These are phyloP conservation scores for Onygena corvina DNA, from an alignment of 2,329 filamentous ascomycete genomes.

Conservation along the genomic window DNA sequence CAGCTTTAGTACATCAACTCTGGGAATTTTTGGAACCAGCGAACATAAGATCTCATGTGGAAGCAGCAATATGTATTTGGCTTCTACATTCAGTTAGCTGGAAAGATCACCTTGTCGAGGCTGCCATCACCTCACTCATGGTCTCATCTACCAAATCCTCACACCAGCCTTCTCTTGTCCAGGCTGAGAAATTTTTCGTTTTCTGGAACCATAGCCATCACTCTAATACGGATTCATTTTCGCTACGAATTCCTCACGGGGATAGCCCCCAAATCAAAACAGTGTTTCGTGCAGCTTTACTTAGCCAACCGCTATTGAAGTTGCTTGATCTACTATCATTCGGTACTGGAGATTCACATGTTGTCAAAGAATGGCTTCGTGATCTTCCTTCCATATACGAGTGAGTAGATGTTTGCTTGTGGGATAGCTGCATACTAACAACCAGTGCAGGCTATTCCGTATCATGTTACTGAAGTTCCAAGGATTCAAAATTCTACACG, in stretches of 20 bases:
- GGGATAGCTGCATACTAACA: conserved; percentile 7
- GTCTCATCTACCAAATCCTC: conserved; percentile 36
- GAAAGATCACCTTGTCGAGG: conserved; percentile 63
- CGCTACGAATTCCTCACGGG: conserved; percentile 11
- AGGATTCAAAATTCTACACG: conserved; percentile 17
- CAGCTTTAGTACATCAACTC: conserved; percentile 55
- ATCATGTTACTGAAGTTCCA: conserved; percentile 27
- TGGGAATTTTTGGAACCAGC: conserved; percentile 75
- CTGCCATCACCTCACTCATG: conserved; percentile 59
- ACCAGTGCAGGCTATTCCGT: conserved; percentile 25
- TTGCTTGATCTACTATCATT: conserved; percentile 67
- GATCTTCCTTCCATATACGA: conserved; percentile 41
- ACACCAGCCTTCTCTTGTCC: conserved; percentile 24
- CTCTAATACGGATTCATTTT: conserved; percentile 26
- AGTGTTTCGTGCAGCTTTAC: conserved; percentile 44
- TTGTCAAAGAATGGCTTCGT: conserved; percentile 69
- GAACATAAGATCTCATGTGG: conserved; percentile 85
- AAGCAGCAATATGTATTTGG: conserved; percentile 78
- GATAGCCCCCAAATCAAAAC: conserved; percentile 20
- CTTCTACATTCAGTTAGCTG: conserved; percentile 63
- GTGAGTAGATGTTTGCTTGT: conserved; percentile 28
- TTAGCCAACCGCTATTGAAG: conserved; percentile 69
- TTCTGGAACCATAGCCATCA: conserved; percentile 35
- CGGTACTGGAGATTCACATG: conserved; percentile 62
- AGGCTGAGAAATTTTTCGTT: conserved; percentile 32